Evolutionary conservation across 345 rosid genomes (phyloP), one percentile per base, ranked within the genome.

Genomic region (Eutrema heterophyllum): DNA sequence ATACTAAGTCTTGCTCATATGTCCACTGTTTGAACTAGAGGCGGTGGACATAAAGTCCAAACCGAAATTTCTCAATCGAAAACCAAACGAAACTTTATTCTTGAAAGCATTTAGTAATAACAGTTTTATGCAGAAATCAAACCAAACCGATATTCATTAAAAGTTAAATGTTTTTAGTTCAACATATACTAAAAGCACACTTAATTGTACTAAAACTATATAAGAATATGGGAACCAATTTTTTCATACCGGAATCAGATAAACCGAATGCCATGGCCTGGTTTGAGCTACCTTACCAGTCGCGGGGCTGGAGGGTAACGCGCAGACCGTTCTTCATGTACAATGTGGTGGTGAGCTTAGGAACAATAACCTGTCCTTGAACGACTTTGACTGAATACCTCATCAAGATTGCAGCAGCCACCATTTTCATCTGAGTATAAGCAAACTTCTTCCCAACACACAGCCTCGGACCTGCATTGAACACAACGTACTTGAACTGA

Each of bases 391-490:
- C 53, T 8, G 83, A 76, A 60, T 84, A 89, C 81, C 89, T 86
- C 79, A 74, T 63, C 73, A 92, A 67, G 39, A 85, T 68, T 11
- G 92, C 71, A 67, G 93, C 86, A 56, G 86, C 91, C 83, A 90
- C 93, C 90, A 90, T 85, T 72, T 90, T 90, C 98, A 92, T 92
- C 71, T 92, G 95, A 77, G 83, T 72, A 78, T 83, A 90, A 0
- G 95, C 92, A 67, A 87, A 88, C 46, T 82, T 88, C 86, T 90
- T 92, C 53, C 96, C 95, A 60, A 88, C 49, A 27, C 95, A 92
- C 7, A 86, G 46, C 78, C 93, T 83, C 4, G 89, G 96, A 45
- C 98, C 96, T 5, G 77, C 95, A 29, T 88, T 90, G 58, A 92
- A 90, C 59, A 90, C 96, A 6, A 83, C 95, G 38, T 83, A 90